Evolutionary conservation across 2,329 filamentous ascomycete genomes (phyloP), one percentile per base, ranked within the genome.

Genomic region (Cryphonectria japonica): DNA sequence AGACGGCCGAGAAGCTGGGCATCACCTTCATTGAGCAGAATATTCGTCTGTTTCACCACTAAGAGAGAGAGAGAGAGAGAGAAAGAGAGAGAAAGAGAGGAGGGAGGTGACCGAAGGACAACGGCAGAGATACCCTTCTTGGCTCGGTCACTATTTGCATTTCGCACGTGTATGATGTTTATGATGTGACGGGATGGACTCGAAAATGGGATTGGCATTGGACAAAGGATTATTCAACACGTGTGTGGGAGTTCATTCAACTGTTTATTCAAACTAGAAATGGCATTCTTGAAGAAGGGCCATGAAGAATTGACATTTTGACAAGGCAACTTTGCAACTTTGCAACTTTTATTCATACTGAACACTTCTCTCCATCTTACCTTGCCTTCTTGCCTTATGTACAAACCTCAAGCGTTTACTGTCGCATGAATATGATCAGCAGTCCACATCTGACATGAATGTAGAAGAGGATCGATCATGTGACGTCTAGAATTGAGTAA

Each of bases 1-100:
- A 94, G 80, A 97, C 95, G 14, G 94, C 95, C 6, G 94, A 97
- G 85, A 94, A 95, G 85, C 86, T 97, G 74, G 93, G 92, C 69
- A 97, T 98, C 77, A 94, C 92, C 61, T 98, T 98, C 83, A 92
- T 98, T 52, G 94, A 99, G 87, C 96, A 99, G 87, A 94, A 92
- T 80, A 92, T 93, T 72, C 90, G 96, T 76, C 87, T 98, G 75
- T 98, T 98, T 91, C 95, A 98, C 83, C 95, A 98, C 84, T 98
- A 92, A 81, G 59, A 16, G n/a, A 14, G 62, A 19, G n/a, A 4
- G 39, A 46, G 19, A 52, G 37, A 81, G 61, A 9, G n/a, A 19
- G 61, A 19, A n/a, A 7, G 39, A 19, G 26, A 66, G 37, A 80
- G 61, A 8, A 9, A 13, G 61, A 9, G 32, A 26, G 3, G 37